Conservation (phyloP, 495 filamentous ascomycete genomes). For the Viridothelium virens region DNA sequence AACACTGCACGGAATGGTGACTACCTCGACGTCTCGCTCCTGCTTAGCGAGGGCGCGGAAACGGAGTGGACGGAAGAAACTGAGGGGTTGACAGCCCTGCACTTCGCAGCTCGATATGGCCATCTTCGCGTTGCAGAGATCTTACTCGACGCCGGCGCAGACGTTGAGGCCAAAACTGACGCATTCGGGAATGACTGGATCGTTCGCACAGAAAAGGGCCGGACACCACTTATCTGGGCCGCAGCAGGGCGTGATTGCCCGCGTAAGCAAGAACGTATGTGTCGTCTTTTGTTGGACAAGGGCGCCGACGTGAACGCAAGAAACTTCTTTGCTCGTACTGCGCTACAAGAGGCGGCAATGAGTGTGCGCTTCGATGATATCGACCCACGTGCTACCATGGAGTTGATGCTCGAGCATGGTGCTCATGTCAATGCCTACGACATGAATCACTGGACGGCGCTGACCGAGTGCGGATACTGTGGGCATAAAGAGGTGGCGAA, state of each 20-base stretch:
- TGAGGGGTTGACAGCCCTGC: slow-evolving; percentile 5
- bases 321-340: not conserved
- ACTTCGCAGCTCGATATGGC: slow-evolving; percentile 3
- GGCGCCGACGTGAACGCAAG: slow-evolving; percentile 7
- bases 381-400: slow-evolving; percentile 6
- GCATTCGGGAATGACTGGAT: slow-evolving; percentile 7
- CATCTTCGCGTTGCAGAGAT: slow-evolving; percentile 6
- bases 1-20: not conserved
- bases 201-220: slow-evolving; percentile 9
- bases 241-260: slow-evolving; percentile 9
- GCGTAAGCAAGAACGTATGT: slow-evolving; percentile 5
- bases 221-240: not conserved
- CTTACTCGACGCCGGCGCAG: slow-evolving; percentile 6
- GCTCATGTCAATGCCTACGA: slow-evolving; percentile 5
- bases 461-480: not conserved
- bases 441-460: slow-evolving; percentile 3
- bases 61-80: slow-evolving; percentile 7
- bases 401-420: slow-evolving; percentile 5
- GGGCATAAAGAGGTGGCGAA: slow-evolving; percentile 1
- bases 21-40: slow-evolving; percentile 5
- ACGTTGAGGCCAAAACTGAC: not conserved
- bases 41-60: slow-evolving; percentile 1
- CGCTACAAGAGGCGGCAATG: slow-evolving; percentile 7
- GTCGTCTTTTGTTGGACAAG: not conserved
- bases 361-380: slow-evolving; percentile 2